phyloP scores from a whole-genome alignment of 257 asterid genomes.

The Solanum pinnatisectum region DNA sequence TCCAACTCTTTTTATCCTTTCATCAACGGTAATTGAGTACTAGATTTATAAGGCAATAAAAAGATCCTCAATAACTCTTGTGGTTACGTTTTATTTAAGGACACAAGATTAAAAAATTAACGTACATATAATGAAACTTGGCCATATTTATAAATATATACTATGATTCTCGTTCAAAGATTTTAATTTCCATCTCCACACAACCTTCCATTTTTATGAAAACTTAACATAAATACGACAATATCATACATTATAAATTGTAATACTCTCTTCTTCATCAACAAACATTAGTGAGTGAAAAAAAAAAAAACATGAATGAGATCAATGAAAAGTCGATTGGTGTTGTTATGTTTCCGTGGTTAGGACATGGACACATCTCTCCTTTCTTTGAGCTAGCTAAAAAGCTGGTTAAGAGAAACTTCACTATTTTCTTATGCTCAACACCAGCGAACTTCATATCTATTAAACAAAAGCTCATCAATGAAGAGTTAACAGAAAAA shows the following conservation, averaged over 20 bases:
- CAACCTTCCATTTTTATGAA: neutral
- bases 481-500: neutral
- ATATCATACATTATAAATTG: neutral
- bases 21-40: neutral
- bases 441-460: neutral
- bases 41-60: neutral
- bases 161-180: neutral
- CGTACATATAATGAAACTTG: neutral
- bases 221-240: neutral
- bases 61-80: neutral
- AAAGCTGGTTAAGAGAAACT: neutral
- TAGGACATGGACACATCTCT: conserved; percentile 22
- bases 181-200: neutral
- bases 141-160: neutral
- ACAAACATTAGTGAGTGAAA: neutral
- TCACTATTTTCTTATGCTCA: conserved; percentile 12
- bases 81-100: neutral
- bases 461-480: neutral
- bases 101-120: neutral
- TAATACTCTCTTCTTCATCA: neutral
- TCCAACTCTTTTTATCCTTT: neutral
- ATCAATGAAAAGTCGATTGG: neutral
- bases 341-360: conserved; percentile 14
- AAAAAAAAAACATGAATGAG: neutral
- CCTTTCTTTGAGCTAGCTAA: conserved; percentile 19